Conservation (phyloP, 2,329 filamentous ascomycete genomes). For the Alternaria sp. region DNA sequence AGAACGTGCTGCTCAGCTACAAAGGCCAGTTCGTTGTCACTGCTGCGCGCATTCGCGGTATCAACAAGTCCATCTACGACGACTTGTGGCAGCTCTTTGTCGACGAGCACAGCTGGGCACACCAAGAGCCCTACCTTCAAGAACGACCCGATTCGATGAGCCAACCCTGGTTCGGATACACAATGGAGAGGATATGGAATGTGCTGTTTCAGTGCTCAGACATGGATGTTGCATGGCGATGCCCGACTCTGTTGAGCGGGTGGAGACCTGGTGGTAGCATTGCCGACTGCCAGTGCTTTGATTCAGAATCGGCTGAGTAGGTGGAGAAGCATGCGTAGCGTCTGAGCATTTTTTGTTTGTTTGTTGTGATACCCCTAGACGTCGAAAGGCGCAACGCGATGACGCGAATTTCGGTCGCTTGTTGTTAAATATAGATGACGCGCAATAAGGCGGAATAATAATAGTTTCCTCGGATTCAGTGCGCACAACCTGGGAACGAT, state of each 20-base stretch:
- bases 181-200: constrained; percentile 40
- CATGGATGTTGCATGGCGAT: constrained; percentile 37
- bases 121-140: constrained; percentile 28
- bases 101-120: constrained; percentile 38
- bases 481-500: not conserved
- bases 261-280: constrained; percentile 31
- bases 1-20: constrained; percentile 51
- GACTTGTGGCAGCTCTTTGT: constrained; percentile 34
- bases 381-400: not conserved
- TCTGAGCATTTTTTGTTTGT: constrained; percentile 1
- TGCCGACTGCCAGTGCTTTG: constrained; percentile 40
- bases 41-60: constrained; percentile 51
- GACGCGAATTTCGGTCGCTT: not conserved
- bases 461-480: not conserved
- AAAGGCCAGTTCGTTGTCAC: constrained; percentile 58
- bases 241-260: constrained; percentile 35
- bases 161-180: constrained; percentile 36
- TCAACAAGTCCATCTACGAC: constrained; percentile 44
- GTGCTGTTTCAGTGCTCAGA: constrained; percentile 38
- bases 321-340: not conserved
- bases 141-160: constrained; percentile 34
- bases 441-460: not conserved
- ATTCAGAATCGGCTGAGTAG: constrained; percentile 18
- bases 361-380: constrained; percentile 13
- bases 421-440: constrained; percentile 7